Base-by-base conservation (phyloP, 768 basidiomycete genomes). In the Naganishia vaughanmartiniae region DNA sequence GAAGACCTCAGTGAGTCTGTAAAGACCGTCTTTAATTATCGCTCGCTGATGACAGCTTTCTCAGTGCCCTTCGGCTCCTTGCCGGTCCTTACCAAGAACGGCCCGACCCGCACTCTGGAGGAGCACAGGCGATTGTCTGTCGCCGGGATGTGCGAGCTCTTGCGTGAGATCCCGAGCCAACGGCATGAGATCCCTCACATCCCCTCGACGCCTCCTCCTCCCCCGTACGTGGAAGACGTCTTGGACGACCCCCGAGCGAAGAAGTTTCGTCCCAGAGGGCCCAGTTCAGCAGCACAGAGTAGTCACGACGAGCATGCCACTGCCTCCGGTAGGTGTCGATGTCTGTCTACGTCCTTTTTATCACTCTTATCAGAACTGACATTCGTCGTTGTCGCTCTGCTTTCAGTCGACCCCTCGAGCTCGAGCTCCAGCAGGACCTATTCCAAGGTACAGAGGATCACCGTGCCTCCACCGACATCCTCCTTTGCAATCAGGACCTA, bases 1-100 rank as follows among this genome's bases (percentile, higher is more conserved):
- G 60, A 63, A 17, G 34, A 46, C 26, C 28, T 42, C 26, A 42
- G 60, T 63, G 28, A 63, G 60, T 63, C 17, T n/a, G 39, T 28
- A 42, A 17, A 26, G 42, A 39, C 21, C 31, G 4, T 17, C 3
- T 7, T 24, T 2, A 21, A 19, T 15, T 11, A 21, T 39, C 17
- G 12, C 54, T 21, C 14, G 54, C 28, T 34, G 10, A 34, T 9
- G 12, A 19, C 19, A 30, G 26, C 2, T 19, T 55, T 26, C 30
- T 5, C 60, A 63, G 60, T 45, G 60, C 60, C 60, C 42, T 26
- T 63, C n/a, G 26, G 42, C 24, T 34, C 21, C 3, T 36, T 46
- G 24, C 60, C 60, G 6, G 60, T 63, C 17, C 39, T 46, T 5
- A 63, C 60, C 11, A 63, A 30, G 15, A 39, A 34, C 21, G 42